Percentiles rank a stretch among this genome's conserved stretches.
Conservation (phyloP, 2,329 filamentous ascomycete species). For the Madurella fahalii region DNA sequence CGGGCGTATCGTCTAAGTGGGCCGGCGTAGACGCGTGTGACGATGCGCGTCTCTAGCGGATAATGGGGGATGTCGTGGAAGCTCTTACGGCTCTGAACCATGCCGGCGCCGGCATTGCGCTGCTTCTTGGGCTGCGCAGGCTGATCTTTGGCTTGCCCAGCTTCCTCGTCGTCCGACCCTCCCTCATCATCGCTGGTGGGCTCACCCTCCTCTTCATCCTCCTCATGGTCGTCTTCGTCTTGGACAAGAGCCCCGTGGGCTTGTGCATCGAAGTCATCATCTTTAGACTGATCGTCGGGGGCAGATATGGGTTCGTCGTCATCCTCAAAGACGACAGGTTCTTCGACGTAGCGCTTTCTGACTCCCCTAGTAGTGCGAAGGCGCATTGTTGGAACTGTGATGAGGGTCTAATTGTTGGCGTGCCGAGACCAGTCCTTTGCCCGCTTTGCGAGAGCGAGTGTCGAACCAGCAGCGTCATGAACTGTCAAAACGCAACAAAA, state of each 20-base stretch:
- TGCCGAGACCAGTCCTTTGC: not conserved
- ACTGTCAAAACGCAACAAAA: not conserved
- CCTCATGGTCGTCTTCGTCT: constrained; percentile 20
- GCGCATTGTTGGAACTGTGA: constrained; percentile 11
- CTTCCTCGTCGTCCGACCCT: constrained; percentile 2
- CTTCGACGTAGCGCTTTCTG: constrained; percentile 23
- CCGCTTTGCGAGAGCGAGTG: no score
- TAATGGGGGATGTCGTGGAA: constrained; percentile 35
- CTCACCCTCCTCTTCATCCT: constrained; percentile 16
- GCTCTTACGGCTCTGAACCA: constrained; percentile 23
- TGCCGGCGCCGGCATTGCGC: constrained; percentile 24
- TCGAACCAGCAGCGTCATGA: no score
- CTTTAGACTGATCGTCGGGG: constrained; percentile 14
- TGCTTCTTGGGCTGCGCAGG: constrained; percentile 9
- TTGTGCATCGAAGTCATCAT: constrained; percentile 21
- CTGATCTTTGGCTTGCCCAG: not conserved
- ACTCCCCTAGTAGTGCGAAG: constrained; percentile 18
- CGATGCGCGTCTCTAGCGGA: constrained; percentile 28
- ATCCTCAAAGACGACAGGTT: constrained; percentile 17
- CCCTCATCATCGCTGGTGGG: constrained; percentile 15
- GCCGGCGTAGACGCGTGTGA: constrained; percentile 36
- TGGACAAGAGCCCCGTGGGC: constrained; percentile 10
- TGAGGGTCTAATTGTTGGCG: not conserved
- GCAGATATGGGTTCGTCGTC: constrained; percentile 20
- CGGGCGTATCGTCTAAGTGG: constrained; percentile 35